These are phyloP conservation scores for Ophiostoma ips DNA, from an alignment of 2,329 filamentous ascomycete genomes.

Conservation along the genomic window DNA sequence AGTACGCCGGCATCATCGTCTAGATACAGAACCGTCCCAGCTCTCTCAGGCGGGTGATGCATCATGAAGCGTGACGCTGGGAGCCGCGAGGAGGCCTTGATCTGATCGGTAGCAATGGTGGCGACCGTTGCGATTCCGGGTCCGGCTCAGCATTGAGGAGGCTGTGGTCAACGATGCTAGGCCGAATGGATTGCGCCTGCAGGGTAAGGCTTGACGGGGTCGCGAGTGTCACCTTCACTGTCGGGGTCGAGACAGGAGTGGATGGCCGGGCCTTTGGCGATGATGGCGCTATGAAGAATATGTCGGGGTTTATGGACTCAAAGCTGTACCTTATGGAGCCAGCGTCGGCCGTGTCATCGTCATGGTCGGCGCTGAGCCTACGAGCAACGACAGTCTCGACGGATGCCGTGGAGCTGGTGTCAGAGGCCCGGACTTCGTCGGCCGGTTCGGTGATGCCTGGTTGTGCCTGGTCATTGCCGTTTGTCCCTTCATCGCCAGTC, in stretches of 20 bases:
- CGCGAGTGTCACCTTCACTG: neutral
- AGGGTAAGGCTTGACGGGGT: neutral
- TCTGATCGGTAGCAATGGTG: no score
- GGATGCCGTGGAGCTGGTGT: neutral
- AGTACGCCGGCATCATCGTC: no score
- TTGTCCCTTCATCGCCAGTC: neutral
- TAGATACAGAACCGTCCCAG: no score
- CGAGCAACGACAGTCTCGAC: neutral
- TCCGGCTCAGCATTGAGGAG: neutral
- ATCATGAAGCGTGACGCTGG: no score
- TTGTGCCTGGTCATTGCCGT: neutral
- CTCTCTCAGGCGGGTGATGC: no score
- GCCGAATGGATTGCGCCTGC: neutral
- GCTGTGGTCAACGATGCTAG: neutral
- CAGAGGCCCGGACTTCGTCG: neutral
- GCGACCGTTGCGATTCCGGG: no score
- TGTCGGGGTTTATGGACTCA: neutral
- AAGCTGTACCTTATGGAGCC: neutral
- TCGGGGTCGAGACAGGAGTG: neutral
- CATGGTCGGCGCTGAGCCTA: neutral
- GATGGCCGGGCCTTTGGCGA: neutral
- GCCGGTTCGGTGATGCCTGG: neutral
- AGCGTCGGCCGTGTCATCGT: neutral
- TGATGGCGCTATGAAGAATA: neutral
- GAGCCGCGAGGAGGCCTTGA: no score